Percentiles rank a stretch among this genome's conserved stretches.
These are phyloP conservation scores for Cutaneotrichosporon sp. DNA, from an alignment of 1,284 basidiomycete genomes.

Conservation along the genomic window DNA sequence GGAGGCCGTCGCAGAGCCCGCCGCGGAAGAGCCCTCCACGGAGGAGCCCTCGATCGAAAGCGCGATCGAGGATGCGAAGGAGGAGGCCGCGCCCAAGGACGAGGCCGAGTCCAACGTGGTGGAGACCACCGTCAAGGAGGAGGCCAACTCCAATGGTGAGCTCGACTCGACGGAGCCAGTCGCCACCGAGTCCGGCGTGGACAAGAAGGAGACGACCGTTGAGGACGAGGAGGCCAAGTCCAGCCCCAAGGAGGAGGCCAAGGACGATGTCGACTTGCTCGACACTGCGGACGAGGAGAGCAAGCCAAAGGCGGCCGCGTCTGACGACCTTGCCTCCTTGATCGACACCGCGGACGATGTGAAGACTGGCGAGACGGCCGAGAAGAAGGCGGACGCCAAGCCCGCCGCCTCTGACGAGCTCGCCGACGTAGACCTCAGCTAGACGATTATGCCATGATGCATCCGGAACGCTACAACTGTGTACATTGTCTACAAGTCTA, in stretches of 20 bases:
- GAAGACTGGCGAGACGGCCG: background rate
- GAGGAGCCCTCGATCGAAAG: too few species aligned
- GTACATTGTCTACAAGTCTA: background rate
- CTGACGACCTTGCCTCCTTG: background rate
- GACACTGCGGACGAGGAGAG: background rate
- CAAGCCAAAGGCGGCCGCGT: background rate
- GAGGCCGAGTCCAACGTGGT: too few species aligned
- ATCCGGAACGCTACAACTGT: background rate
- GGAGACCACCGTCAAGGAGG: background rate
- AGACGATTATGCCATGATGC: background rate
- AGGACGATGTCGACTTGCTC: conserved; percentile 7
- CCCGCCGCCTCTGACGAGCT: background rate
- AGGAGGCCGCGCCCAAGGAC: too few species aligned
- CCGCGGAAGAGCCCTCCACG: too few species aligned
- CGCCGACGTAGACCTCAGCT: conserved; percentile 1
- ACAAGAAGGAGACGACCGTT: conserved; percentile 27
- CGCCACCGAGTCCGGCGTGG: background rate
- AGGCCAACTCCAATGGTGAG: background rate
- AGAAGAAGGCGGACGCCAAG: background rate
- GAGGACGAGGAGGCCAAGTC: background rate
- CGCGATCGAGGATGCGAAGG: too few species aligned
- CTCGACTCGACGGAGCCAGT: background rate
- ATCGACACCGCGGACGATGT: background rate
- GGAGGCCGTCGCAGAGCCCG: too few species aligned
- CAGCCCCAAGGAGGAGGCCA: background rate